phyloP scores from a whole-genome alignment of 257 asterid species.

The Solanum acaule region DNA sequence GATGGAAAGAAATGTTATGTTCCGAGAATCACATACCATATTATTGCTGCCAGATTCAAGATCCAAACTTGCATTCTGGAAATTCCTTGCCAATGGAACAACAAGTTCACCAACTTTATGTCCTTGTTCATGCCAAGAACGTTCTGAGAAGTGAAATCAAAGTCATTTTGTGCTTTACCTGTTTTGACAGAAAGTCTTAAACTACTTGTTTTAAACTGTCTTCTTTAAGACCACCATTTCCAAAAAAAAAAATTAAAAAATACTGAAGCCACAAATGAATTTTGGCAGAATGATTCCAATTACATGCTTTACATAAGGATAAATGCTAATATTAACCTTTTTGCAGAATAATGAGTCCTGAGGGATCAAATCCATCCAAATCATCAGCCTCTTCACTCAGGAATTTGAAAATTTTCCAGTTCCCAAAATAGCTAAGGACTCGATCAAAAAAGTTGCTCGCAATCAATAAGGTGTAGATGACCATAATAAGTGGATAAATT shows the following conservation, averaged over 20 bases:
- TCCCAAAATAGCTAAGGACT: conserved; percentile 42
- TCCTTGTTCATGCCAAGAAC: conserved; percentile 67
- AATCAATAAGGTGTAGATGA: conserved; percentile 49
- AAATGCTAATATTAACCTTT: conserved; percentile 27
- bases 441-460: conserved; percentile 62
- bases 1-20: background rate
- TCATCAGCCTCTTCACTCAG: conserved; percentile 54
- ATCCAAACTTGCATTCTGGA: conserved; percentile 40
- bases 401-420: conserved; percentile 62
- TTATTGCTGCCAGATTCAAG: conserved; percentile 34
- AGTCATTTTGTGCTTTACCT: background rate
- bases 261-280: background rate
- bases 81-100: conserved; percentile 71
- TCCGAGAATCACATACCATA: conserved; percentile 22
- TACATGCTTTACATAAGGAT: background rate
- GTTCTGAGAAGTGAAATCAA: conserved; percentile 28
- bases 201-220: background rate
- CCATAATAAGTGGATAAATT: conserved; percentile 77
- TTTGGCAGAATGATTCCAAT: background rate
- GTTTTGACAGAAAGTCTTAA: background rate
- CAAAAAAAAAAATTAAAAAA: background rate
- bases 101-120: conserved; percentile 70
- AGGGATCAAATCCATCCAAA: conserved; percentile 56
- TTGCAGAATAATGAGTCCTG: conserved; percentile 59
- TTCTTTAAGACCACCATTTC: background rate